Evolutionary conservation across 371 early-diverging fungal genomes (phyloP), one percentile per base, ranked within the genome.

Genomic region (Lichtheimia ramosa): DNA sequence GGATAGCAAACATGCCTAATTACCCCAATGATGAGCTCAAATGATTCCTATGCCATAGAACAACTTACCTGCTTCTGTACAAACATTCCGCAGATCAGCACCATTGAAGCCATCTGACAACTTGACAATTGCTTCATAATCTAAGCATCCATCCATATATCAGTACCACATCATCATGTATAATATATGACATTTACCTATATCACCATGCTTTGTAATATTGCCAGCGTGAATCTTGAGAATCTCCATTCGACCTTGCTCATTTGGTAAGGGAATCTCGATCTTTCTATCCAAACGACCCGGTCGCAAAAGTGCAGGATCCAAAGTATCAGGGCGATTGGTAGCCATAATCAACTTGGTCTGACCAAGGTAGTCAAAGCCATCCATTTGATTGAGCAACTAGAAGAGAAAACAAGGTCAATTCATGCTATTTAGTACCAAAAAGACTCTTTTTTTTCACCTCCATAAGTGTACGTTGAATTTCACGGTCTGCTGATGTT

Each of bases 311-410:
- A 99, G 81, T 14, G 99, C 99, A 39, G 99, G 99, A 74, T 99
- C 99, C 49, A 99, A 80, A 25, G 98, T 99, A 70, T 99, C 99
- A 4, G 99, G 99, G 51, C 99, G 88, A 81, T 99, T 99, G 34
- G 99, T 99, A 14, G 99, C 99, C 99, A 99, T 99, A 70, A 99
- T 99, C 51, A 99, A 77, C 79, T 99, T 99, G 46, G 98, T 97
- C 73, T 99, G 92, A 54, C 99, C 99, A 48, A 99, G 87, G 59
- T 94, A 92, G 64, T 98, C 99, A 71, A 99, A 99, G 41, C 99
- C 99, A 74, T 99, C 99, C 97, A 99, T 95, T 82, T 99, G 99
- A 81, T 98, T 98, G 62, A 99, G 77, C 51, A 99, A 85, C 89
- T 71, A 53, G 14, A 42, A 15, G 3, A 56, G 14, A 46, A 21